Base-by-base conservation (phyloP, 1,284 basidiomycete species). In the Cystobasidiaceae sp. region DNA sequence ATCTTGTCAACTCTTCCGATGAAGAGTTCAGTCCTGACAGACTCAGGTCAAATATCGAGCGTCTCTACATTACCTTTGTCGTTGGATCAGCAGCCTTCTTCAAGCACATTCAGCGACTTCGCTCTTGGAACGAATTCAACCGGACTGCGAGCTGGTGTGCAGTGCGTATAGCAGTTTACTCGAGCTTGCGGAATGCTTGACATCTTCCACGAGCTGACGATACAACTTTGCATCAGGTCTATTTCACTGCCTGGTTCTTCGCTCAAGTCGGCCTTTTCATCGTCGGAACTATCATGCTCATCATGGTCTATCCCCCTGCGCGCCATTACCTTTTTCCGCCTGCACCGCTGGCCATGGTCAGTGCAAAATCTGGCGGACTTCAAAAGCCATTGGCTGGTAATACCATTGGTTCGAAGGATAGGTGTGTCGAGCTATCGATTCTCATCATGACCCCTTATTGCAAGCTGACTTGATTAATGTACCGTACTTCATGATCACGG, bases 21-120 rank as follows among this genome's bases (percentile, higher is more conserved):
- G 81, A 81, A 64, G 78, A 80, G 62, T 81, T 82, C 70, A 76
- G 79, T 4, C 78, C 81, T 1, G 81, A 81, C 69, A 81, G 81
- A 71, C 74, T 82, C 7, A 74, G 80, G 23, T 77, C 80, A 23
- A 82, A 81, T 62, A 73, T 84, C 17, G 83, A 84, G 69, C 75
- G 83, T 1, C 67, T 80, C 15, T 81, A 83, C 68, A 80, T 81
- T 61, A 79, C 78, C 3, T 75, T 82, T 52, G 61, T 67, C 7
- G 75, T 82, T 17, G 77, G 79, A 0, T 62, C 79, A 13, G 77
- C 80, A 4, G 77, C 78, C 0, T 79, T 80, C 55, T 68, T 75
- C 4, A 80, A 81, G 66, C 82, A 84, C 68, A 72, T 82, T 33
- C 75, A 76, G 6, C 75, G 82, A 7, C 68, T 84, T 4, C 78